Evolutionary conservation across 768 basidiomycete species (phyloP).

Genomic region (Podaxis sp.): DNA sequence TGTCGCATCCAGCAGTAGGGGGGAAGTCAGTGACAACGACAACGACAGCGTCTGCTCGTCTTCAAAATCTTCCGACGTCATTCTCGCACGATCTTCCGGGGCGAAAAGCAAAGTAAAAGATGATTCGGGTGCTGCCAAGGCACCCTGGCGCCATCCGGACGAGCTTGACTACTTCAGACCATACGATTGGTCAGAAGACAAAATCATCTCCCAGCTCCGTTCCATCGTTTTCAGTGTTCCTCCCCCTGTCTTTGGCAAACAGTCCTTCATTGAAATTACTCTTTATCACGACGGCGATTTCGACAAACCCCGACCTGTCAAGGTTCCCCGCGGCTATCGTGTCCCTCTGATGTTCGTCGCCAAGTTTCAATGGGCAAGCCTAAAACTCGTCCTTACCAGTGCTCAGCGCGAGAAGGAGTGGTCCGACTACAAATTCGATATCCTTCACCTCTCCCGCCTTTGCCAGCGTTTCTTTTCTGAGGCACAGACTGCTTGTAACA

Average conservation of each 20-base stretch:
- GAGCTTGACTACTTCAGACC: constrained; percentile 38
- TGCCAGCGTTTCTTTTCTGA: constrained; percentile 33
- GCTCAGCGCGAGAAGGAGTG: constrained; percentile 35
- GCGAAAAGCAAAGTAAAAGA: constrained; percentile 3
- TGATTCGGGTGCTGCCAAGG: not conserved
- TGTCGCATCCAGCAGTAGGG: not conserved
- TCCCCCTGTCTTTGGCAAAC: constrained; percentile 22
- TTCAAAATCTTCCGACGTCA: constrained; percentile 13
- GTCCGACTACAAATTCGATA: constrained; percentile 41
- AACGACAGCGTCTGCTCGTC: constrained; percentile 13
- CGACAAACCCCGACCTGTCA: constrained; percentile 12
- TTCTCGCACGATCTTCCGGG: not conserved
- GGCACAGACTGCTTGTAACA: constrained; percentile 27
- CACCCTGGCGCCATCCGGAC: constrained; percentile 39
- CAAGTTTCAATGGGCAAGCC: constrained; percentile 43
- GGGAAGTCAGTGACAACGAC: constrained; percentile 12
- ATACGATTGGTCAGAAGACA: constrained; percentile 30
- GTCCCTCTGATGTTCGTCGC: constrained; percentile 46
- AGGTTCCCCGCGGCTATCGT: constrained; percentile 37
- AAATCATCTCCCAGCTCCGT: constrained; percentile 33
- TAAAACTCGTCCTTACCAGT: constrained; percentile 39
- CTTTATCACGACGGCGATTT: constrained; percentile 19
- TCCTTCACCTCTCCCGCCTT: constrained; percentile 42
- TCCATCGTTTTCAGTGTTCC: constrained; percentile 38
- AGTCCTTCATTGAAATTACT: constrained; percentile 19